Evolutionary conservation across 2,329 filamentous ascomycete genomes (phyloP).

Genomic region (Seiridium unicorne): DNA sequence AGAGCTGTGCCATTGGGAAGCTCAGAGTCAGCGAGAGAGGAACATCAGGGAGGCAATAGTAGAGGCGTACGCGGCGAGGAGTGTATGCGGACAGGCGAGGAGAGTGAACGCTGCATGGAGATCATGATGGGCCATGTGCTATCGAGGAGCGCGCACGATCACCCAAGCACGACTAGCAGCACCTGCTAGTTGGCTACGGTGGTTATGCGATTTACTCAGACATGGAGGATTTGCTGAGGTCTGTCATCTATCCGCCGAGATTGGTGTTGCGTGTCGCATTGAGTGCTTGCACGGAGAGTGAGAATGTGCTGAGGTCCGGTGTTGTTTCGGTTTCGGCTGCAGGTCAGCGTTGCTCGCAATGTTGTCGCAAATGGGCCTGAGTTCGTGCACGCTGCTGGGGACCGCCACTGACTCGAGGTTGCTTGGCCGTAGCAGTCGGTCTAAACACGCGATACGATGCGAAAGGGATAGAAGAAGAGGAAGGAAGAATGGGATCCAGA

Average conservation of each 20-base stretch:
- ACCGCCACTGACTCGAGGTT: no score
- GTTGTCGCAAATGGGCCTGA: no score
- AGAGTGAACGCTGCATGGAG: slow-evolving; percentile 61
- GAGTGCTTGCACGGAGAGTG: no score
- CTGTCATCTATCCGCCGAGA: no score
- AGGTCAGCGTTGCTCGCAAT: no score
- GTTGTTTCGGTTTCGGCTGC: no score
- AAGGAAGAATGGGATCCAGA: not conserved
- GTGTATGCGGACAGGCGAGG: slow-evolving; percentile 59
- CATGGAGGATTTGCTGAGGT: not conserved
- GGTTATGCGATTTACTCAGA: slow-evolving; percentile 2
- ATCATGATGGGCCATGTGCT: slow-evolving; percentile 54
- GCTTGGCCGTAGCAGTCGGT: no score
- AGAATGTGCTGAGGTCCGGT: no score
- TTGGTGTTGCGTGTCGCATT: not conserved
- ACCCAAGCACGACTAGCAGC: slow-evolving; percentile 34
- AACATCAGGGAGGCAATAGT: not conserved
- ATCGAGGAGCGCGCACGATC: slow-evolving; percentile 22
- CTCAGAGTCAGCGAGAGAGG: no score
- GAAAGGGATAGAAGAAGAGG: not conserved
- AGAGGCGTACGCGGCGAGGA: slow-evolving; percentile 58
- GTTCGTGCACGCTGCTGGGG: no score
- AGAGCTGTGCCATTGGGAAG: slow-evolving; percentile 35
- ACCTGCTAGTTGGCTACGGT: slow-evolving; percentile 24
- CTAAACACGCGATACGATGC: not conserved